Percentiles rank a stretch among this genome's conserved stretches.
Evolutionary conservation across 2,329 filamentous ascomycete species (phyloP).

Genomic region (Huntiella savannae): DNA sequence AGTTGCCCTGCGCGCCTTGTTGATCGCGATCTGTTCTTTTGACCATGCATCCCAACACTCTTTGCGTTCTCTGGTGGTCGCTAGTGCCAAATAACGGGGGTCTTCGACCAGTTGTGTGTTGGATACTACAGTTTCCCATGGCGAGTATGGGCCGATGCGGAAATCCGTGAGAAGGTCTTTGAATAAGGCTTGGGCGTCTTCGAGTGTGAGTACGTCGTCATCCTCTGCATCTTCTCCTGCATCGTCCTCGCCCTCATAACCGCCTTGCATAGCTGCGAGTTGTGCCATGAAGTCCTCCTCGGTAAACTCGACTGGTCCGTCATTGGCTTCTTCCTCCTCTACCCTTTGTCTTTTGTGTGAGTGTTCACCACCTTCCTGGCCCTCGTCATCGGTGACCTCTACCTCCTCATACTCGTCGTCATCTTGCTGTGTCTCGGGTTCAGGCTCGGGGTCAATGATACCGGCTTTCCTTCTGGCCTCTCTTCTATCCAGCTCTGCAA

Average conservation of each 20-base stretch:
- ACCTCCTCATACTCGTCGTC: conserved; percentile 57
- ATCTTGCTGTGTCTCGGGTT: neutral
- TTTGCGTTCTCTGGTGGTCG: conserved; percentile 61
- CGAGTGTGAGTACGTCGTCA: conserved; percentile 43
- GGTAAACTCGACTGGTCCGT: conserved; percentile 59
- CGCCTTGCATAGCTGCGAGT: conserved; percentile 66
- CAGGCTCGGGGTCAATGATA: conserved; percentile 7
- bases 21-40: conserved; percentile 50
- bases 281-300: conserved; percentile 93
- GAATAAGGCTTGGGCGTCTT: conserved; percentile 63
- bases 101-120: conserved; percentile 70
- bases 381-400: conserved; percentile 35
- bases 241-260: conserved; percentile 50
- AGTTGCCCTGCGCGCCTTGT: conserved; percentile 53
- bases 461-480: conserved; percentile 8
- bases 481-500: conserved; percentile 44
- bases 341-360: conserved; percentile 23
- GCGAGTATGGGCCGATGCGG: conserved; percentile 65
- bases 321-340: conserved; percentile 14
- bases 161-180: conserved; percentile 71
- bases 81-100: conserved; percentile 63
- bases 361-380: conserved; percentile 23
- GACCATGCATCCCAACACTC: conserved; percentile 77
- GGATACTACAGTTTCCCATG: conserved; percentile 80
- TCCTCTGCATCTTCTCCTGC: conserved; percentile 38